Conservation (phyloP, 495 filamentous ascomycete species). For the Geoglossum glabrum region DNA sequence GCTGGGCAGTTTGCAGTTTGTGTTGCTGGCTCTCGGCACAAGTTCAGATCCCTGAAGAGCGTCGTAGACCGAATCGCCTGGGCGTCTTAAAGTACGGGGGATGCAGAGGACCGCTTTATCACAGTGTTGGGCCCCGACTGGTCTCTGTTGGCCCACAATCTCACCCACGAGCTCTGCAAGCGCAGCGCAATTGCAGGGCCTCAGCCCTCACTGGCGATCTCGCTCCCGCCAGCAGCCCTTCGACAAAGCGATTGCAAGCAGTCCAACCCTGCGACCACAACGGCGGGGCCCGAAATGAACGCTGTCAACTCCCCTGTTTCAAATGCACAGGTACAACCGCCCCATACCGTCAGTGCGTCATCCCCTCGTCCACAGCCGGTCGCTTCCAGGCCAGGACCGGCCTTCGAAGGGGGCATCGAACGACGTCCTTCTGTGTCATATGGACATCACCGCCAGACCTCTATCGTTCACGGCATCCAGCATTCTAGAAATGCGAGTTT, state of each 20-base stretch:
- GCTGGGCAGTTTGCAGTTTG: no score
- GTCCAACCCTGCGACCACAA: neutral
- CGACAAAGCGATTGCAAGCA: neutral
- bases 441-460: conserved; percentile 81
- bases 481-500: conserved; percentile 79
- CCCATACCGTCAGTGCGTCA: conserved; percentile 16
- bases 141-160: neutral
- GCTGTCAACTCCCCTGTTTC: conserved; percentile 8
- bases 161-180: neutral
- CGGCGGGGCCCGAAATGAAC: neutral
- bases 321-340: conserved; percentile 27
- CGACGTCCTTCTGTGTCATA: conserved; percentile 50
- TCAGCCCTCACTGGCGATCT: neutral
- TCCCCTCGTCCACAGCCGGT: conserved; percentile 32
- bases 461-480: conserved; percentile 83
- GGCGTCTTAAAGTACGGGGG: neutral
- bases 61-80: no score
- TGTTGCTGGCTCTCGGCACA: neutral
- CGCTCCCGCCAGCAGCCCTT: neutral
- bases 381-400: conserved; percentile 16
- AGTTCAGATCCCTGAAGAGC: neutral
- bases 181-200: neutral
- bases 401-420: conserved; percentile 38
- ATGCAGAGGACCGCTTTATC: neutral
- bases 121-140: neutral